Evolutionary conservation across 345 rosid genomes (phyloP), one percentile per base, ranked within the genome.

Genomic region (Syzygium aqueum): DNA sequence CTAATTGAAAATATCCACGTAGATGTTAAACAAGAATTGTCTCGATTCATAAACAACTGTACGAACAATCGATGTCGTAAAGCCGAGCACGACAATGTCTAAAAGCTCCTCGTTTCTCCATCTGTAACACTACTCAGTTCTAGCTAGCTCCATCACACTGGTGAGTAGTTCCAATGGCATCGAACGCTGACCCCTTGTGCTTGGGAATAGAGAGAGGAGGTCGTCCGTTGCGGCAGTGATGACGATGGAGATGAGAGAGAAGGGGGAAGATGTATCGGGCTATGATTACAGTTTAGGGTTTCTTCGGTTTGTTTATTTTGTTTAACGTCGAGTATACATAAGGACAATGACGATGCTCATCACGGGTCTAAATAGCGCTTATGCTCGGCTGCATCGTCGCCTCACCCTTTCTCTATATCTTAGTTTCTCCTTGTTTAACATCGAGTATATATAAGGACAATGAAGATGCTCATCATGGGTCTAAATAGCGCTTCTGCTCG

Each of bases 171-270:
- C 78, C 23, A 30, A 17, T 8, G 23, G 43, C 46, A 67, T 30
- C 43, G 40, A 67, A 30, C 0, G 73, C 37, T 15, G 17, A 61
- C 16, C 73, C 46, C 46, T 61, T 9, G 33, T 61, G 19, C 19
- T 61, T 61, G 46, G 46, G 46, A 43, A 43, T 5, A 43, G 46
- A 43, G 46, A 43, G 46, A 43, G 46, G 46, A 43, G 46, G 7
- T 1, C 46, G 7, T 43, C 46, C 7, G 11, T 7, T 0, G 59
- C 4, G 0, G 30, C 1, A 2, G 73, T 8, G 19, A n/a, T n/a
- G 73, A 30, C 23, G 11, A 67, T 17, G 43, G 46, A 30, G 3
- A 61, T 61, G 73, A n/a, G 33, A 61, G 73, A n/a, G 73, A 61
- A 61, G n/a, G 65, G 57, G 57, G 57, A 53, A 53, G 57, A 53